phyloP scores from a whole-genome alignment of 768 basidiomycete species.

The Hemileccinum impolitum region DNA sequence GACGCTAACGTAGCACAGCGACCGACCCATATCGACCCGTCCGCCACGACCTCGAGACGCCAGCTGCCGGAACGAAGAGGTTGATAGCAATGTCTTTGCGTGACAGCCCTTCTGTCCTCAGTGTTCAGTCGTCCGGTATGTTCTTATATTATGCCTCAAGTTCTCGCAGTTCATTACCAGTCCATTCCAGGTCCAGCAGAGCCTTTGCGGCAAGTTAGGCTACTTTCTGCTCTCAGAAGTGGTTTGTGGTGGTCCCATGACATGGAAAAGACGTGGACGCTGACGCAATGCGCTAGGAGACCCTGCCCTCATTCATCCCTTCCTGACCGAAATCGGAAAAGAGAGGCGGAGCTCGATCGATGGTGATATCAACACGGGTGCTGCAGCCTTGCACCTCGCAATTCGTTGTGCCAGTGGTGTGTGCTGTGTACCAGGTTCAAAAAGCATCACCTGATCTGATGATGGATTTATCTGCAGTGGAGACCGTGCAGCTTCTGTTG shows the following conservation, averaged over 20 bases:
- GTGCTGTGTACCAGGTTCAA: conserved; percentile 21
- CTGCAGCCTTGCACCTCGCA: conserved; percentile 76
- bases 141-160: neutral
- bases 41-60: too few species aligned
- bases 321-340: conserved; percentile 71
- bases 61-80: neutral
- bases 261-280: neutral
- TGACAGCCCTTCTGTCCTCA: conserved; percentile 15
- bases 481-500: conserved; percentile 66
- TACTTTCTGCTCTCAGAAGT: conserved; percentile 58
- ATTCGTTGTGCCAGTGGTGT: conserved; percentile 76
- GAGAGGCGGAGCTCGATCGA: conserved; percentile 52
- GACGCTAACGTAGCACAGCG: conserved; percentile 6
- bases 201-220: conserved; percentile 61
- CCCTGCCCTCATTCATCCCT: conserved; percentile 75
- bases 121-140: conserved; percentile 18
- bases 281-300: conserved; percentile 48
- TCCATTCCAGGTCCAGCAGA: conserved; percentile 25
- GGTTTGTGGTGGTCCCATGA: conserved; percentile 39
- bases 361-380: conserved; percentile 57
- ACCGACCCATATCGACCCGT: neutral
- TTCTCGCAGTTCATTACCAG: conserved; percentile 2
- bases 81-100: conserved; percentile 19
- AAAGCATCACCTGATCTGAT: neutral
- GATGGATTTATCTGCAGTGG: conserved; percentile 37